phyloP scores from a whole-genome alignment of 177 flowering plant genomes.

The Vitis hybrid region DNA sequence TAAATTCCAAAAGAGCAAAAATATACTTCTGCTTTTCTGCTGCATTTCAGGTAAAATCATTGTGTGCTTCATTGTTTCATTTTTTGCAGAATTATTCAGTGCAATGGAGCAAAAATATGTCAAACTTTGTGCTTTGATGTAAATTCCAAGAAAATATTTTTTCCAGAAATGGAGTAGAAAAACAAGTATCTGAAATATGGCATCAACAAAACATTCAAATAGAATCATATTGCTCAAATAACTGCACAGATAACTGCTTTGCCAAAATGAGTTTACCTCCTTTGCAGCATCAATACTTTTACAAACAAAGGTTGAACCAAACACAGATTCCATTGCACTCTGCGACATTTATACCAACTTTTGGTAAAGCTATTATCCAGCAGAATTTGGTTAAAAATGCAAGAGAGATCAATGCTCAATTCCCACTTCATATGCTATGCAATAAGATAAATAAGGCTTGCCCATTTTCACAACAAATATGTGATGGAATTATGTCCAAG shows the following conservation, averaged over 20 bases:
- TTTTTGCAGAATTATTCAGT: background rate
- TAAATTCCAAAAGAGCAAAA: no score
- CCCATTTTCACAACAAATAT: no score
- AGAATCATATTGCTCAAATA: background rate
- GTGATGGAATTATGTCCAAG: no score
- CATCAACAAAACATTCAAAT: background rate
- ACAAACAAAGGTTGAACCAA: slow-evolving; percentile 97
- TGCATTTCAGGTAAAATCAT: no score
- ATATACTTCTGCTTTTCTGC: no score
- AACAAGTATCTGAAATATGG: slow-evolving; percentile 2
- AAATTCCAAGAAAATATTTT: background rate
- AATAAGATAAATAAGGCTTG: no score
- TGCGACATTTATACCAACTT: slow-evolving; percentile 33
- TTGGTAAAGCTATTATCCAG: background rate
- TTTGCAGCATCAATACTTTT: slow-evolving; percentile 78
- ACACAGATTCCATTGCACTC: slow-evolving; percentile 92
- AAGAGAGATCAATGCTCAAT: no score
- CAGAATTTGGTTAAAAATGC: background rate
- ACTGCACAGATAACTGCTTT: background rate
- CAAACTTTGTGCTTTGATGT: no score
- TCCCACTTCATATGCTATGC: no score
- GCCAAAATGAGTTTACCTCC: slow-evolving; percentile 53
- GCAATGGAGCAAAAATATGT: no score
- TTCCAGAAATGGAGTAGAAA: background rate
- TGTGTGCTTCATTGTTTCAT: no score